Base-by-base conservation (phyloP, 1,284 basidiomycete species). In the Bjerkandera adusta region DNA sequence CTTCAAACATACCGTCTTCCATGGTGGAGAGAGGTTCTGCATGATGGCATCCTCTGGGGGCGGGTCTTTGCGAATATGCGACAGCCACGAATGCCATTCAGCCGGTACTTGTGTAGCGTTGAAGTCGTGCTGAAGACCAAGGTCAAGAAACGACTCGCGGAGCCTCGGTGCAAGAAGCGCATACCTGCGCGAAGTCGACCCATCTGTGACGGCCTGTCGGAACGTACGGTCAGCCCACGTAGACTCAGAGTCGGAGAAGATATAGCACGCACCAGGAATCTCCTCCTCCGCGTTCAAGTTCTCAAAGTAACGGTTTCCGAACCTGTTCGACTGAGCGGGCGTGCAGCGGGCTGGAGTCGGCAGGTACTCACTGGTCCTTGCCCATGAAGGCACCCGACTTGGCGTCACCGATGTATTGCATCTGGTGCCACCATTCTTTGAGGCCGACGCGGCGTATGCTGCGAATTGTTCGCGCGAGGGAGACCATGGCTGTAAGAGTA, bases 61-160 rank as follows among this genome's bases (percentile, higher is more conserved):
- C 5, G 91, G 78, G 32, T 83, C 77, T 56, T 83, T 78, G 39
- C 94, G 89, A 60, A 95, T 96, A 63, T 96, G 92, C n/a, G 77
- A 75, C 24, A 97, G 68, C 94, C 94, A 97, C 6, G 92, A 82
- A 68, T 95, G 92, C 95, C 95, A 97, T 68, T 94, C 92, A 2
- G 92, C 79, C 25, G 92, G 89, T 29, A 95, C 83, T 73, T 97
- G 94, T 0, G 90, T 81, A 8, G 89, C 90, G 62, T 96, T 89
- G 68, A 78, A 86, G 57, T 94, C 82, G 64, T 95, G 88, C 82
- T 91, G 58, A 12, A 51, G n/a, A n/a, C n/a, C n/a, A n/a, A n/a
- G n/a, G n/a, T n/a, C n/a, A n/a, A n/a, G n/a, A n/a, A n/a, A 43
- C n/a, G 8, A 27, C 13, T n/a, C n/a, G n/a, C n/a, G n/a, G n/a